phyloP scores from a whole-genome alignment of 306 rosid genomes.

The Fragaria ananassa region DNA sequence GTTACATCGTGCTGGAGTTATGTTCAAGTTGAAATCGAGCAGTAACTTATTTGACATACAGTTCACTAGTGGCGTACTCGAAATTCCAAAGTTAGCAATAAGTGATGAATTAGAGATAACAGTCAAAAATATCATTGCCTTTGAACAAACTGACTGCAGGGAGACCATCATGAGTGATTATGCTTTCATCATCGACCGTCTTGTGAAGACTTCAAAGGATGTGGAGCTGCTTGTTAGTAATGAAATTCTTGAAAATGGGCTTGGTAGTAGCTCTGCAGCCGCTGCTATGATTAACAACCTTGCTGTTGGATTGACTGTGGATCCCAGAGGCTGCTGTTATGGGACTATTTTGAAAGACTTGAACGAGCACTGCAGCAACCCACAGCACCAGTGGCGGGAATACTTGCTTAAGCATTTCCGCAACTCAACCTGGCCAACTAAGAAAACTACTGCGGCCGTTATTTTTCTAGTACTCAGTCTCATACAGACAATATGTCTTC shows the following conservation, averaged over 20 bases:
- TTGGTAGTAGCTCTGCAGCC: conserved; percentile 11
- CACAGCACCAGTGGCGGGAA: conserved; percentile 20
- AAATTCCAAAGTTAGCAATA: conserved; percentile 23
- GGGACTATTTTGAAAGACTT: conserved; percentile 1
- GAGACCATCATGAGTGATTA: conserved; percentile 3
- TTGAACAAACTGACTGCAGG: conserved; percentile 15
- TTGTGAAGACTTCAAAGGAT: not conserved
- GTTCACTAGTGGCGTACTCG: not conserved
- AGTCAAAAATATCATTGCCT: conserved; percentile 24
- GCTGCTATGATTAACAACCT: conserved; percentile 14
- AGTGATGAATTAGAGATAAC: not conserved
- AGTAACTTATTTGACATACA: conserved; percentile 7
- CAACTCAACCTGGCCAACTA: conserved; percentile 13
- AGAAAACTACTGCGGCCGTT: conserved; percentile 9
- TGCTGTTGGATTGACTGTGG: not conserved
- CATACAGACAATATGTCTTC: conserved; percentile 10
- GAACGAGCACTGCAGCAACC: not conserved
- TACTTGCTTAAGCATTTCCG: conserved; percentile 18
- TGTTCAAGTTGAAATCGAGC: conserved; percentile 9
- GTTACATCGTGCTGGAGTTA: not conserved
- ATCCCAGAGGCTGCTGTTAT: not conserved
- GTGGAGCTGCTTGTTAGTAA: conserved; percentile 15
- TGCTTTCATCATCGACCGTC: conserved; percentile 4
- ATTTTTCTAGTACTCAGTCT: conserved; percentile 12
- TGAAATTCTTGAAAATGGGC: not conserved